Conservation (phyloP, 306 rosid species). For the Aeschynomene evenia region DNA sequence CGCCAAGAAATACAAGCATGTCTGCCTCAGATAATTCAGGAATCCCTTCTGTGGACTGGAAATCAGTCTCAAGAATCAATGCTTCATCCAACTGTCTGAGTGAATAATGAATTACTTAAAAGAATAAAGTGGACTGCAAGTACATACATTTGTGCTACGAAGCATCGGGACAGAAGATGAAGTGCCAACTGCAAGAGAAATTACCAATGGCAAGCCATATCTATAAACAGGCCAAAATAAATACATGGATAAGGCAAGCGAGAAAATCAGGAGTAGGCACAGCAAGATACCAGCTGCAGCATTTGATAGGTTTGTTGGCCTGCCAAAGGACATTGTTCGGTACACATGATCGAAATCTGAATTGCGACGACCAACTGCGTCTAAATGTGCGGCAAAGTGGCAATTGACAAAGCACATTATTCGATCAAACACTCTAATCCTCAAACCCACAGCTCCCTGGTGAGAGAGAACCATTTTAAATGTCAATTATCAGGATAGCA, state of each 20-base stretch:
- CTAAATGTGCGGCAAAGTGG: slow-evolving; percentile 98
- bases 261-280: slow-evolving; percentile 48
- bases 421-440: slow-evolving; percentile 83
- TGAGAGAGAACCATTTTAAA: slow-evolving; percentile 43
- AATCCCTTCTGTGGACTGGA: slow-evolving; percentile 59
- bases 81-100: slow-evolving; percentile 30
- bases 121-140: slow-evolving; percentile 30
- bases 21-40: slow-evolving; percentile 94
- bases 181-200: slow-evolving; percentile 83
- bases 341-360: slow-evolving; percentile 92
- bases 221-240: slow-evolving; percentile 60
- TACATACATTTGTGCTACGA: slow-evolving; percentile 77
- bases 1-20: slow-evolving; percentile 93
- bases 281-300: slow-evolving; percentile 66
- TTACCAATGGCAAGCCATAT: slow-evolving; percentile 74
- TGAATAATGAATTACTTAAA: slow-evolving; percentile 25
- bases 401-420: slow-evolving; percentile 90
- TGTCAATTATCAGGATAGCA: slow-evolving; percentile 37
- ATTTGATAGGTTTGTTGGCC: slow-evolving; percentile 59
- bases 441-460: slow-evolving; percentile 99
- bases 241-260: slow-evolving; percentile 54
- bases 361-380: slow-evolving; percentile 92
- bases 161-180: slow-evolving; percentile 61
- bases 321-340: slow-evolving; percentile 76
- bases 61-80: slow-evolving; percentile 47